These are phyloP conservation scores for Aspergillus ochraceus DNA, from an alignment of 2,329 filamentous ascomycete species.

Conservation along the genomic window DNA sequence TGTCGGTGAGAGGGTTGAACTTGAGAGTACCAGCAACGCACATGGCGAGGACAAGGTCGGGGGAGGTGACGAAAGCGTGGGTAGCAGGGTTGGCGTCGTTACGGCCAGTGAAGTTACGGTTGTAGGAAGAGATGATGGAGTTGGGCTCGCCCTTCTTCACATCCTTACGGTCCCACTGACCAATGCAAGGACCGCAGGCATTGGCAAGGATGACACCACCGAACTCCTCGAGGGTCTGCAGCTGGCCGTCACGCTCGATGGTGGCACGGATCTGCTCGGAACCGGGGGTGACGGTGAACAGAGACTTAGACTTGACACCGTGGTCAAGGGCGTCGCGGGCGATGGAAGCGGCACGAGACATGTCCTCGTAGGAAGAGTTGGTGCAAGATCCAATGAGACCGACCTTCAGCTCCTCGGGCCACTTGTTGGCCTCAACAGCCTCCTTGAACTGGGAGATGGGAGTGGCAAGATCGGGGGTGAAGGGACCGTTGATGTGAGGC, in stretches of 20 bases:
- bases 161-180: constrained; percentile 91
- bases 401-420: constrained; percentile 95
- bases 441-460: constrained; percentile 97
- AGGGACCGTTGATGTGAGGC: constrained; percentile 97
- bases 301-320: constrained; percentile 87
- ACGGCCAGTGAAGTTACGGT: constrained; percentile 99
- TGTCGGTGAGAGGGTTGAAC: constrained; percentile 95
- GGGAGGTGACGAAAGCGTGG: constrained; percentile 89
- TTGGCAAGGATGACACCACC: constrained; percentile 94
- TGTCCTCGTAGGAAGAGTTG: constrained; percentile 86
- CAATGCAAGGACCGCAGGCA: constrained; percentile 89
- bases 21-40: constrained; percentile 78
- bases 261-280: constrained; percentile 96
- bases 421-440: constrained; percentile 89
- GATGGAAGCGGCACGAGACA: constrained; percentile 90
- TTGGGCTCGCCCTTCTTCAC: constrained; percentile 95
- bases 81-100: constrained; percentile 96
- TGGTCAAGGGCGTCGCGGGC: constrained; percentile 87
- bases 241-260: constrained; percentile 84
- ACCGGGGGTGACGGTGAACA: constrained; percentile 94
- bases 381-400: constrained; percentile 98
- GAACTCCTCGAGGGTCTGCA: constrained; percentile 94
- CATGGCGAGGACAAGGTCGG: constrained; percentile 84
- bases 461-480: constrained; percentile 96
- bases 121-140: constrained; percentile 98